Evolutionary conservation across 805 yeast species (phyloP), one percentile per base, ranked within the genome.

Genomic region (Saturnispora saitoi): DNA sequence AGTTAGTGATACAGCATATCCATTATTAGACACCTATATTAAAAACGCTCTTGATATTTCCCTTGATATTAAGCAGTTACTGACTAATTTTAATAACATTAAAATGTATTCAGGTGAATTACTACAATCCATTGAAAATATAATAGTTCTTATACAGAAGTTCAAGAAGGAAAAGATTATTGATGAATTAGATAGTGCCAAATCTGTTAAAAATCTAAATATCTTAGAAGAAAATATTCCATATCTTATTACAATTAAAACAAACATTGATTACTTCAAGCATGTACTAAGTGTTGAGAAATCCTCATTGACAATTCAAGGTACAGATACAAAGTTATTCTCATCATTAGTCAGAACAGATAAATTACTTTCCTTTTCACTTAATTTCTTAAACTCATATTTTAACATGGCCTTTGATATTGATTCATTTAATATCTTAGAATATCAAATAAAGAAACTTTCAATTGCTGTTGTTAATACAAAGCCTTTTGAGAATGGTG

Each of bases 251-350:
- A 53, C 56, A 8, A 26, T 59, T 17, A 56, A 60, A 19, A 10
- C 57, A 3, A 32, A 57, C 12, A 32, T 65, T 6, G 51, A 49
- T 9, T 51, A 55, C 4, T 60, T 54, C 28, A 50, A 52, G 4
- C 56, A 57, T 41, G 48, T 43, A 12, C 2, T 65, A 4, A 56
- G 58, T 2, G 42, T 67, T 4, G 57, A 63, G n/a, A 48, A 57
- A 31, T 47, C 58, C 1, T 42, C 44, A 0, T 20, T 61, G 1
- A 49, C 48, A 3, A 6, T 56, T 2, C 43, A 47, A 15, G 68
- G 68, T 3, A 46, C 36, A n/a, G 52, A 54, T 2, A 30, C 54
- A 0, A 49, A 45, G 7, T 10, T 60, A 0, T 52, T 59, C 1
- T 15, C 56, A 4, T 50, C 57, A 4, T 57, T 57, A 17, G 48